Conservation (phyloP, 1,284 basidiomycete species). For the Ustilago sp. region DNA sequence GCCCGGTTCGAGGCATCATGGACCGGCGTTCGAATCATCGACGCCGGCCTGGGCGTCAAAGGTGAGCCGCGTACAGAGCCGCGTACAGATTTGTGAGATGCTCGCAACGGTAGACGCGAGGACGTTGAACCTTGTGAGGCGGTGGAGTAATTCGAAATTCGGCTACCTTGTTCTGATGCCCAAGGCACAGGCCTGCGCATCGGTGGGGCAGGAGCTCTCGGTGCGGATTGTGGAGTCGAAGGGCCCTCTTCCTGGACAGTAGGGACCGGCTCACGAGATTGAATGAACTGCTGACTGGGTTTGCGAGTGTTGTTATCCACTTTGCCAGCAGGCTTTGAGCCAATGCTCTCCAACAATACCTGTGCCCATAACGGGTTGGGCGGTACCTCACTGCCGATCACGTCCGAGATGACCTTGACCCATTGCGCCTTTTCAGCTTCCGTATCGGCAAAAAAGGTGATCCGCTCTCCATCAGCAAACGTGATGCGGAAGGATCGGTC, state of each 20-base stretch:
- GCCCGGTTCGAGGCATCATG: constrained; percentile 39
- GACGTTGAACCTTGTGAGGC: constrained; percentile 25
- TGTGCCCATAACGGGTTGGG: constrained; percentile 65
- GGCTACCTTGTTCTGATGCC: constrained; percentile 20
- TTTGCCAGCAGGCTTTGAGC: not conserved
- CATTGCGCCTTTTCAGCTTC: constrained; percentile 88
- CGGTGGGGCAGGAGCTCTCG: not conserved
- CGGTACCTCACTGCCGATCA: constrained; percentile 53
- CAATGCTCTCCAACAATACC: constrained; percentile 31
- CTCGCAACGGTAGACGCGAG: constrained; percentile 34
- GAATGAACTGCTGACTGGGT: constrained; percentile 30
- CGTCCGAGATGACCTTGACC: constrained; percentile 73
- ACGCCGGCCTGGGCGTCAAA: constrained; percentile 25
- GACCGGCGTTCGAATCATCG: constrained; percentile 39
- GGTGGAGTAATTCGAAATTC: constrained; percentile 21
- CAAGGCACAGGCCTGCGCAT: not conserved
- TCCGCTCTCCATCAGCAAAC: constrained; percentile 83
- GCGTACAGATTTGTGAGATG: constrained; percentile 23
- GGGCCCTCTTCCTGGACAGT: constrained; percentile 37
- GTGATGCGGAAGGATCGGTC: constrained; percentile 87
- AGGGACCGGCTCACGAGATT: constrained; percentile 30
- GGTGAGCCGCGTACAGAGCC: constrained; percentile 28
- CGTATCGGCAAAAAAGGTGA: constrained; percentile 90
- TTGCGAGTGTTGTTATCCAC: constrained; percentile 14
- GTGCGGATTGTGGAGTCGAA: constrained; percentile 18